Conservation (phyloP, 192 early-diverging fungal genomes). For the Jimgerdemannia lactiflua region DNA sequence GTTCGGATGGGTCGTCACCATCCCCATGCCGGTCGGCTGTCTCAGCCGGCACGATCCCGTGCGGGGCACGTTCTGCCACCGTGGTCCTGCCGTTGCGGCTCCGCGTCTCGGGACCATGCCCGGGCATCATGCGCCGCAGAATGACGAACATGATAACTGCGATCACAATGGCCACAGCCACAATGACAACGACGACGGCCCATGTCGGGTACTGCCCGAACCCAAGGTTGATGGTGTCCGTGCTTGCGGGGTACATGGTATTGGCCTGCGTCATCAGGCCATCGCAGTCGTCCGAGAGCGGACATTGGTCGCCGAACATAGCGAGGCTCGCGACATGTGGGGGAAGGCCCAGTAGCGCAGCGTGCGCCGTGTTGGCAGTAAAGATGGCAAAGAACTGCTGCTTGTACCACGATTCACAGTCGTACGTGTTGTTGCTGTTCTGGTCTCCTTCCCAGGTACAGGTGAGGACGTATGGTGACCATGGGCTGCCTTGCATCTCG, state of each 20-base stretch:
- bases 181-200: background rate
- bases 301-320: background rate
- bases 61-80: background rate
- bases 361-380: background rate
- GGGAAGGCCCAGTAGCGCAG: background rate
- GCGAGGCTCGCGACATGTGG: background rate
- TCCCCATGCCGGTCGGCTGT: background rate
- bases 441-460: background rate
- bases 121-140: background rate
- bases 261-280: background rate
- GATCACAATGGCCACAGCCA: background rate
- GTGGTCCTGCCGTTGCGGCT: background rate
- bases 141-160: background rate
- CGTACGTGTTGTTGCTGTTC: background rate
- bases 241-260: background rate
- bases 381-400: background rate
- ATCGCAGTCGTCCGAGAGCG: background rate
- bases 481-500: background rate
- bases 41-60: background rate
- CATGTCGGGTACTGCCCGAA: background rate
- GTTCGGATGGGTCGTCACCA: background rate
- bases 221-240: background rate
- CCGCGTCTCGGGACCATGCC: background rate
- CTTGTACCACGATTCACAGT: background rate
- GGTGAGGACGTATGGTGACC: background rate